These are phyloP conservation scores for Plasmodium yoelii DNA, from an alignment of 169 alveolate genomes.

Conservation along the genomic window DNA sequence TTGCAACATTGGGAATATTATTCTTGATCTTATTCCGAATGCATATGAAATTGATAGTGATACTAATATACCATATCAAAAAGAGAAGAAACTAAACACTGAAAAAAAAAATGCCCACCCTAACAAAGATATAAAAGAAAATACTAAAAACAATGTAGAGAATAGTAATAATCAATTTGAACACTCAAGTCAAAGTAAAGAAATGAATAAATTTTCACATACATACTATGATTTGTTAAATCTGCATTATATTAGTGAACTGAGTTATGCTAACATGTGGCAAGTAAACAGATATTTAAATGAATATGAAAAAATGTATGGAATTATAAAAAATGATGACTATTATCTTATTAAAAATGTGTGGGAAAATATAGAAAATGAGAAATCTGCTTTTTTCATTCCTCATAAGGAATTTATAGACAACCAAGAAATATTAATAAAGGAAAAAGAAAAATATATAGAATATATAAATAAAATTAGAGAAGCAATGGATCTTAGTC, in stretches of 20 bases:
- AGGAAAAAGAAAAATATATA: conserved; percentile 41
- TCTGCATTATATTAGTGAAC: conserved; percentile 55
- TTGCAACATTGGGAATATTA: conserved; percentile 66
- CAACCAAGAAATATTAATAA: conserved; percentile 26
- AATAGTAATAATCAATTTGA: background rate
- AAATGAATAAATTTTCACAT: background rate
- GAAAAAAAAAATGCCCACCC: background rate
- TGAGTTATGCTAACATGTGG: conserved; percentile 63
- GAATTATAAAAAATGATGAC: conserved; percentile 31
- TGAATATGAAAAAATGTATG: conserved; percentile 24
- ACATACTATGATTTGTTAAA: conserved; percentile 18
- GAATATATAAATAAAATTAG: conserved; percentile 62
- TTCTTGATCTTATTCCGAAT: conserved; percentile 39
- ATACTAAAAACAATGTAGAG: background rate
- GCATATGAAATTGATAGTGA: conserved; percentile 7
- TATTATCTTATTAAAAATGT: conserved; percentile 50
- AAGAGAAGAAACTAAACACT: background rate
- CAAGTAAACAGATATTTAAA: conserved; percentile 59
- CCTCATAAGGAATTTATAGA: conserved; percentile 43
- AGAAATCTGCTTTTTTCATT: conserved; percentile 24
- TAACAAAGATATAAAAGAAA: conserved; percentile 8
- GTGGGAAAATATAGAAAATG: conserved; percentile 39
- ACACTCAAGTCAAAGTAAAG: background rate
- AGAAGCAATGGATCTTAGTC: conserved; percentile 43
- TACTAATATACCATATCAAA: background rate